Percentiles rank a stretch among this genome's conserved stretches.
These are phyloP conservation scores for Malus orientalis DNA, from an alignment of 306 rosid genomes.

Conservation along the genomic window DNA sequence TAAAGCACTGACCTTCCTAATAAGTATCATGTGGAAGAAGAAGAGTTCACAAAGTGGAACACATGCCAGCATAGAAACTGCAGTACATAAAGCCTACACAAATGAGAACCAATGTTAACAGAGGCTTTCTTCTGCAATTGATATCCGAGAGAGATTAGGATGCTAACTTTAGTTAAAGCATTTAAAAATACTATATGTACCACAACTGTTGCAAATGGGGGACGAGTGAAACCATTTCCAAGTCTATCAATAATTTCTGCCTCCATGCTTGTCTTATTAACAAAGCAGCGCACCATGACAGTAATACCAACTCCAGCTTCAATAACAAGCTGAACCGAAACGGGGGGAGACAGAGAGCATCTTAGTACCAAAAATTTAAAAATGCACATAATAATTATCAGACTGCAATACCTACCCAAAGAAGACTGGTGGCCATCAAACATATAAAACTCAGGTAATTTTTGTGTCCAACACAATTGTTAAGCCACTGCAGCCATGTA, in stretches of 20 bases:
- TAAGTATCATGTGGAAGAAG: conserved; percentile 96
- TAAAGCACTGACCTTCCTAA: conserved; percentile 74
- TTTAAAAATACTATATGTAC: conserved; percentile 30
- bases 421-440: conserved; percentile 86
- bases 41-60: conserved; percentile 88
- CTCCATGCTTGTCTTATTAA: conserved; percentile 79
- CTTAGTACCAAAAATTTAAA: conserved; percentile 9
- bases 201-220: conserved; percentile 94
- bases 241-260: conserved; percentile 81
- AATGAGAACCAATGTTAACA: conserved; percentile 22
- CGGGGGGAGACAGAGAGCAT: not conserved
- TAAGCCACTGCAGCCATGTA: conserved; percentile 86
- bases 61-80: conserved; percentile 87
- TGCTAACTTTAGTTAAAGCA: conserved; percentile 10
- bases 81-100: conserved; percentile 77
- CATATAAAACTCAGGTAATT: conserved; percentile 78
- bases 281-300: conserved; percentile 88
- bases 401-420: conserved; percentile 64
- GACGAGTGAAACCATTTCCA: conserved; percentile 95
- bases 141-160: conserved; percentile 11
- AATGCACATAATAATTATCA: not conserved
- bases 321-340: conserved; percentile 61
- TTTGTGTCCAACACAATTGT: conserved; percentile 92
- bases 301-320: conserved; percentile 95
- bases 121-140: conserved; percentile 13